Conservation (phyloP, 176 grass and related monocot species). For the barley (Hordeum vulgare) region MorexV3_pseudomolecules_assembly NC_058524.1:66925464-66925963, state of each 20-base stretch:
- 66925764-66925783: neutral
- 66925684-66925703: slow-evolving; percentile 27
- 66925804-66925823: neutral
- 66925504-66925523: slow-evolving; percentile 49
- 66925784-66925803: no score
- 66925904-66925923: slow-evolving; percentile 27
- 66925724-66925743: slow-evolving; percentile 37
- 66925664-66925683: slow-evolving; percentile 43
- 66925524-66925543: slow-evolving; percentile 52
- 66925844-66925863: neutral
- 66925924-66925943: slow-evolving; percentile 47
- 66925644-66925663: slow-evolving; percentile 48
- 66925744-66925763: neutral
- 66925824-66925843: neutral
- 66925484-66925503: slow-evolving; percentile 43
- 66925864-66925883: slow-evolving; percentile 51
- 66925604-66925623: slow-evolving; percentile 71
- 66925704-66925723: slow-evolving; percentile 65
- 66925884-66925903: slow-evolving; percentile 64
- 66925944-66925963: slow-evolving; percentile 45
- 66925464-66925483: slow-evolving; percentile 56
- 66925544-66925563: slow-evolving; percentile 63
- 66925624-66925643: slow-evolving; percentile 41
- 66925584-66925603: slow-evolving; percentile 68
- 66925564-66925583: slow-evolving; percentile 47